Evolutionary conservation across 768 basidiomycete species (phyloP).

Genomic region (Suillus fuscotomentosus): DNA sequence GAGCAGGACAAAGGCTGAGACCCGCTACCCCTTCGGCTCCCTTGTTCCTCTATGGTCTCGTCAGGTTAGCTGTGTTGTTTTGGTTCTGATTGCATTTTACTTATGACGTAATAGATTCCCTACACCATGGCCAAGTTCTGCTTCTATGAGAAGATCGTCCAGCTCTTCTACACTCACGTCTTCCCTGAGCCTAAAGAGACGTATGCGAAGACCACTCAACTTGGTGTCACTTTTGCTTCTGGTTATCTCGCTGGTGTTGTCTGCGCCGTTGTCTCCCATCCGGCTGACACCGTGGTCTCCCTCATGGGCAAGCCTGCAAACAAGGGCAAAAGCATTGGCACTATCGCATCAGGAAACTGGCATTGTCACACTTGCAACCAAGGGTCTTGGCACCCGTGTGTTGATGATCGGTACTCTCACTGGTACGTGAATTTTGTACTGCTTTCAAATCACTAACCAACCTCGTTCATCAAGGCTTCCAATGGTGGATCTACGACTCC

Average conservation of each 20-base stretch:
- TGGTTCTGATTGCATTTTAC: neutral
- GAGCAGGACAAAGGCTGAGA: conserved; percentile 62
- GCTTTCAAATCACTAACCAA: neutral
- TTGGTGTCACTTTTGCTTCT: conserved; percentile 85
- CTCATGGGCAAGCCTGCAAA: conserved; percentile 88
- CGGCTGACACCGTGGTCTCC: conserved; percentile 91
- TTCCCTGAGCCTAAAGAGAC: conserved; percentile 76
- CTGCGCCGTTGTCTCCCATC: conserved; percentile 95
- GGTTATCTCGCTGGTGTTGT: conserved; percentile 96
- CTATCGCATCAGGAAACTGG: conserved; percentile 75
- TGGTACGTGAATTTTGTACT: conserved; percentile 25
- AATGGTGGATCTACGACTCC: conserved; percentile 92
- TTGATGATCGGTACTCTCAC: conserved; percentile 74
- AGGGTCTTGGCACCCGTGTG: conserved; percentile 86
- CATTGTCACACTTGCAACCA: conserved; percentile 61
- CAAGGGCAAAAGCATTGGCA: conserved; percentile 75
- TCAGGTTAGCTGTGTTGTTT: conserved; percentile 47
- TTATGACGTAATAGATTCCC: conserved; percentile 60
- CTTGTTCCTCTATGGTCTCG: conserved; percentile 86
- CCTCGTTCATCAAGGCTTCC: conserved; percentile 58
- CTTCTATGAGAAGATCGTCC: conserved; percentile 90
- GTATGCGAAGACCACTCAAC: conserved; percentile 81
- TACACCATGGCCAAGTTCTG: conserved; percentile 99
- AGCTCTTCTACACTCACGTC: conserved; percentile 85
- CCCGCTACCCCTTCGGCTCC: conserved; percentile 84